Conservation (phyloP, 305 asterid species). For the Solanum hybrid region DNA sequence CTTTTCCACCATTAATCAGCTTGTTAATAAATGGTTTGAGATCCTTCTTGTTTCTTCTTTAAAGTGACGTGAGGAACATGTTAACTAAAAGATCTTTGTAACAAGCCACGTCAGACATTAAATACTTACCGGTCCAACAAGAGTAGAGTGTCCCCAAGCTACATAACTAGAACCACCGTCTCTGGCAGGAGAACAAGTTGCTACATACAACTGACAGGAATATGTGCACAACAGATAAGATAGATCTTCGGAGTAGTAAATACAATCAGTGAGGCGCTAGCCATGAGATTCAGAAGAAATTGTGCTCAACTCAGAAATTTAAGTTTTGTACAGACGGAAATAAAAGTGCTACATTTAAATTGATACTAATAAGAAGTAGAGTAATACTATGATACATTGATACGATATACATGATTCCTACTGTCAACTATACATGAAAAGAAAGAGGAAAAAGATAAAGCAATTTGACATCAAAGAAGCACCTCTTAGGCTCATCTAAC, state of each 20-base stretch:
- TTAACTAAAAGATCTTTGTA: not conserved
- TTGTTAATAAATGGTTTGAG: slow-evolving; percentile 2
- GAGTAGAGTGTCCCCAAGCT: slow-evolving; percentile 95
- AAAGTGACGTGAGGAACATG: not conserved
- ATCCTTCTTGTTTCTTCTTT: not conserved
- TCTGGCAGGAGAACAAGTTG: slow-evolving; percentile 90
- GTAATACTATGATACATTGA: not conserved
- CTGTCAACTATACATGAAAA: not conserved
- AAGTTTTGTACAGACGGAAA: not conserved
- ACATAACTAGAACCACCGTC: slow-evolving; percentile 59
- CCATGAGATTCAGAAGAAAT: not conserved
- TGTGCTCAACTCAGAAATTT: not conserved
- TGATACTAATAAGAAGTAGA: not conserved
- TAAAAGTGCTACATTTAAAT: not conserved
- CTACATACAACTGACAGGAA: slow-evolving; percentile 61
- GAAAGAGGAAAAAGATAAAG: not conserved
- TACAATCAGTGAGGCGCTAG: not conserved
- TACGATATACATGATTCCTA: not conserved
- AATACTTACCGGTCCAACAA: slow-evolving; percentile 75
- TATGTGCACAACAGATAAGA: slow-evolving; percentile 10
- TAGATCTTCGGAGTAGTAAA: not conserved
- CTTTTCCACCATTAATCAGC: not conserved
- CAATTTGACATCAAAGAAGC: slow-evolving; percentile 1
- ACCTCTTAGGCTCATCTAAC: not conserved
- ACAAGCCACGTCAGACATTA: not conserved